Base-by-base conservation (phyloP, 2,329 filamentous ascomycete genomes). In the Magnaporthiopsis incrustans region DNA sequence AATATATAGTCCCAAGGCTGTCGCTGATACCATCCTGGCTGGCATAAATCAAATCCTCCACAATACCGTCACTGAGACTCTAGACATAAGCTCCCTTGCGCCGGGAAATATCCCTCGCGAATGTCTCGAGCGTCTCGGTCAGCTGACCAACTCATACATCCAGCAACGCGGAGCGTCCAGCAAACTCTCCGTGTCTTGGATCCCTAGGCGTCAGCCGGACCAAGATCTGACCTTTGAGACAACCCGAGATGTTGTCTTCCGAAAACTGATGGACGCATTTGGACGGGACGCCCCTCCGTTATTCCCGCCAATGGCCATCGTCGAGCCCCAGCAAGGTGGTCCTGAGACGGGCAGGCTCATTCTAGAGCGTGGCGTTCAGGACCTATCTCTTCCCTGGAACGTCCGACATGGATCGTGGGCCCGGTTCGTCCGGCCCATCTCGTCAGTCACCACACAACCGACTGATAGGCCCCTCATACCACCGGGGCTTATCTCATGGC, bases 221-320 rank as follows among this genome's bases (percentile, higher is more conserved):
- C 66, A 68, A 32, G 63, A 65, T 75, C 7, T 79, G 26, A 4
- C 22, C 15, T 15, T 25, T 7, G 62, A 84, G 68, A 73, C 77
- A 63, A 69, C 73, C 1, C 73, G 73, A 44, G 80, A 84, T 57
- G 71, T 78, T 18, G 80, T 82, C 22, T 70, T 76, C 60, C 79
- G 82, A 35, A 74, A 84, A 4, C 69, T 85, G 3, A 70, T 77
- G 44, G 74, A 73, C 5, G 73, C 74, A 14, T 73, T 69, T 38
- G 67, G 68, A 2, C 66, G 25, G 22, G 4, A 30, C 26, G 15
- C n/a, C 15, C 8, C 22, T 30, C 59, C 57, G 38, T 64, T 65
- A 67, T 63, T 7, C 35, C 44, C 22, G 22, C 44, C 44, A 25
- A 22, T 44, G 33, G 25, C 33, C 38, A 33, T 63, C 15, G 18